Evolutionary conservation across 2,329 filamentous ascomycete genomes (phyloP), one percentile per base, ranked within the genome.

Genomic region (Alternaria triticimaculans): DNA sequence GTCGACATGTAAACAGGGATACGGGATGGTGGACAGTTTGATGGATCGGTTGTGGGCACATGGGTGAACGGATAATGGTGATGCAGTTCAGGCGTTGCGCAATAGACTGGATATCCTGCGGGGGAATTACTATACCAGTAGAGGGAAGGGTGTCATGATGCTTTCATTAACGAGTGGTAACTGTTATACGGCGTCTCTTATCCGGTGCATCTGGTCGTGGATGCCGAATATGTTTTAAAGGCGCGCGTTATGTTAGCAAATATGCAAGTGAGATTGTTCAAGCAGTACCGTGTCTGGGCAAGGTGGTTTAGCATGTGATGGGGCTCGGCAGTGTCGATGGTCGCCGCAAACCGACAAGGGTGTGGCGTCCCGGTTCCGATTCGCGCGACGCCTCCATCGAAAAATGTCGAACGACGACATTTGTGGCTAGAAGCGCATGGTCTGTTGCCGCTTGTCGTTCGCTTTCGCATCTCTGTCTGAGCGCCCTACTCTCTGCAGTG

Each of bases 1-100:
- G 93, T 98, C 20, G 83, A 85, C 49, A 80, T 83, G 73, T 83
- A 71, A 65, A 46, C 18, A 18, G 18, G 18, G 58, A 23, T 28
- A 18, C 20, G n/a, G 30, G 12, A 21, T n/a, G 11, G 18, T 41
- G 37, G 37, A 6, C 37, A 41, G 8, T 3, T 18, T 41, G 37
- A 3, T 41, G n/a, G 15, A 41, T 33, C 12, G 20, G 9, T 18
- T 23, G 37, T 25, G 49, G 28, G 37, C 8, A 53, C 20, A n/a
- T 45, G 23, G 20, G 25, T 14, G 15, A 28, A 11, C 25, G 41
- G 53, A 20, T 21, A 25, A 51, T 48, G 37, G 21, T 46, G 20
- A 18, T 43, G 10, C 44, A 26, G 58, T 46, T 51, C 43, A 51
- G 61, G 61, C 50, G 57, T 63, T 63, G 28, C 28, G 30, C 26